A percentile compares a stretch with the other conserved stretches of the same genome.
Conservation (phyloP, 441 rosid genomes). For the Manihot esculenta region DNA sequence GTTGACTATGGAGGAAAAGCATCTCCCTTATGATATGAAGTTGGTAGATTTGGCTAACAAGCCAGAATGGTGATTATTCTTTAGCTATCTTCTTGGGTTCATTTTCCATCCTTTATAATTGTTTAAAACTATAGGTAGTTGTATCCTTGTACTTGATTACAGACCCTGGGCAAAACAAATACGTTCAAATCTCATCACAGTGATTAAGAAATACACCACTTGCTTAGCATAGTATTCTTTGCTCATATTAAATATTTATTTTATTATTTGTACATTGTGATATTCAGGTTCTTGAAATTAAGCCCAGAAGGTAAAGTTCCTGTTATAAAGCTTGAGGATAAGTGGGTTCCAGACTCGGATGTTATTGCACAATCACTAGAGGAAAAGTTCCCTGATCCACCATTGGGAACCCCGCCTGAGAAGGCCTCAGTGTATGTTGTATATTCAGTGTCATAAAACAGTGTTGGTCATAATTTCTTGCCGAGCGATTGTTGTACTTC, state of each 20-base stretch:
- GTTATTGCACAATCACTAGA: conserved; percentile 75
- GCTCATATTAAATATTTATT: conserved; percentile 4
- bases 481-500: background rate
- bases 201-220: background rate
- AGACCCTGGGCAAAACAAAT: background rate
- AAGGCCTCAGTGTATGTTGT: conserved; percentile 74
- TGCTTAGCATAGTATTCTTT: background rate
- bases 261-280: background rate
- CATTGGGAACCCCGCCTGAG: conserved; percentile 70
- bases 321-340: conserved; percentile 72
- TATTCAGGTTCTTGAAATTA: conserved; percentile 70
- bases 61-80: conserved; percentile 74
- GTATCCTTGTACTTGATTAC: background rate
- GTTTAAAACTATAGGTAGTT: background rate
- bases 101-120: background rate
- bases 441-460: background rate
- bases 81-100: background rate
- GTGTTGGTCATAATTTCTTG: background rate
- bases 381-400: conserved; percentile 84
- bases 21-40: conserved; percentile 79
- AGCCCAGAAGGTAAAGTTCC: conserved; percentile 97
- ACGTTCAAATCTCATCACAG: background rate
- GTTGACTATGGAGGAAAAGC: conserved; percentile 87
- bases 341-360: conserved; percentile 96
- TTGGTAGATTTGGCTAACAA: conserved; percentile 78